Evolutionary conservation across 371 early-diverging fungal genomes (phyloP).

Genomic region (Batkoa obscura): DNA sequence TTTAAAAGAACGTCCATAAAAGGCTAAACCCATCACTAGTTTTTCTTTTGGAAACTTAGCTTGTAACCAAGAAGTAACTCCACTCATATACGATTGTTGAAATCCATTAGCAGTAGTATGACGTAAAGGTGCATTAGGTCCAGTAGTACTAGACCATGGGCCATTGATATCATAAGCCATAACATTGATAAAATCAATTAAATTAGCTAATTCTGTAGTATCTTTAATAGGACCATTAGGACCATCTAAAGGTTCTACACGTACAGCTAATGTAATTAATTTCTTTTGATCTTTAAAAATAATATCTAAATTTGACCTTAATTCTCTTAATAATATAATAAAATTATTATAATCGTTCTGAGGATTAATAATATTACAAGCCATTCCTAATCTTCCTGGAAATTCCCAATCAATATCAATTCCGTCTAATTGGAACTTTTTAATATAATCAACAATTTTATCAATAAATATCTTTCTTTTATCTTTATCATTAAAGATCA

Average conservation of each 20-base stretch:
- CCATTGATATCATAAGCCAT: constrained; percentile 29
- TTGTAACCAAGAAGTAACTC: constrained; percentile 21
- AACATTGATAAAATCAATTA: constrained; percentile 32
- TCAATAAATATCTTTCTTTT: constrained; percentile 29
- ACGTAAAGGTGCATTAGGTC: constrained; percentile 39
- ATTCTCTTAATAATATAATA: constrained; percentile 30
- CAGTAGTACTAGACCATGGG: constrained; percentile 26
- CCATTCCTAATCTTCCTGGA: constrained; percentile 42
- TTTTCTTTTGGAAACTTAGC: constrained; percentile 39
- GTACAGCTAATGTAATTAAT: constrained; percentile 47
- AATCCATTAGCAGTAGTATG: constrained; percentile 20
- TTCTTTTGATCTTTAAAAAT: constrained; percentile 17
- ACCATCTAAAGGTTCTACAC: constrained; percentile 37
- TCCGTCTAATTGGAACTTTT: constrained; percentile 14
- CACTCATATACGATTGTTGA: constrained; percentile 21
- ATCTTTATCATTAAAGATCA: constrained; percentile 20
- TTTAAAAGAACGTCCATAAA: too few species aligned
- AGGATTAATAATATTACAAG: constrained; percentile 32
- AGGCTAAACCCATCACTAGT: constrained; percentile 40
- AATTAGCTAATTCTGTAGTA: constrained; percentile 29
- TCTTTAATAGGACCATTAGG: constrained; percentile 31
- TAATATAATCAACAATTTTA: not conserved
- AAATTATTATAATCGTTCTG: constrained; percentile 33
- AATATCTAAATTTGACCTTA: constrained; percentile 31
- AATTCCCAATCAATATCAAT: constrained; percentile 48